Base-by-base conservation (phyloP, 352 stramenopile species). In the Pythium plurisporium region DNA sequence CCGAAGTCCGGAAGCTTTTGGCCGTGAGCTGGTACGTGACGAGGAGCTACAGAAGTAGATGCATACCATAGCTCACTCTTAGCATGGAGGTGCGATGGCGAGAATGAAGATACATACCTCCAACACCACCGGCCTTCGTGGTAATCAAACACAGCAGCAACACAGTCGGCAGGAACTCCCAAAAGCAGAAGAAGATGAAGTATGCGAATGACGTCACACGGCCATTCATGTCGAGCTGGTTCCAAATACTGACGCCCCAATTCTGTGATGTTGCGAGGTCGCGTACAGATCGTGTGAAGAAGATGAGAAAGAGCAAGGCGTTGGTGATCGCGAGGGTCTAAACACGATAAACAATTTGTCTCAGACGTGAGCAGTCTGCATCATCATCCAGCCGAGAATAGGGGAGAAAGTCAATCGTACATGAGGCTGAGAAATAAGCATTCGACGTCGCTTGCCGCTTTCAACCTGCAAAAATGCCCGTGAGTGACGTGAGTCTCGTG, bases 121-220 rank as follows among this genome's bases (percentile, higher is more conserved):
- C 81, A 20, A 94, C 82, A 19, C 79, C 84, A 26, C 84, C 84
- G 11, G 80, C 82, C 51, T 94, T 91, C 41, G 84, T 89, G 11
- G 82, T 87, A 65, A 94, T 82, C 29, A 94, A 65, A 50, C 77
- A 87, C 20, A 94, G 78, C 64, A 94, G 55, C 30, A 94, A 53
- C 29, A 94, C 62, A 20, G 84, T 94, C 9, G 84, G 84, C 27
- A 94, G 58, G 52, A 94, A 91, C 64, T 94, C 84, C 84, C 84
- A 94, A 51, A 92, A 89, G 72, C 82, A 91, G 62, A 92, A 92
- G 67, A 91, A 89, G 10, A 90, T 56, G 52, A 94, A 94, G 63
- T 84, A 89, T 14, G 70, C 70, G 36, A 88, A 81, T 31, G 81
- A 85, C 29, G 82, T 90, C 51, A 92, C 82, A 46, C 82, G 76